Conservation (phyloP, 495 filamentous ascomycete genomes). For the Talaromyces wortmannii region DNA sequence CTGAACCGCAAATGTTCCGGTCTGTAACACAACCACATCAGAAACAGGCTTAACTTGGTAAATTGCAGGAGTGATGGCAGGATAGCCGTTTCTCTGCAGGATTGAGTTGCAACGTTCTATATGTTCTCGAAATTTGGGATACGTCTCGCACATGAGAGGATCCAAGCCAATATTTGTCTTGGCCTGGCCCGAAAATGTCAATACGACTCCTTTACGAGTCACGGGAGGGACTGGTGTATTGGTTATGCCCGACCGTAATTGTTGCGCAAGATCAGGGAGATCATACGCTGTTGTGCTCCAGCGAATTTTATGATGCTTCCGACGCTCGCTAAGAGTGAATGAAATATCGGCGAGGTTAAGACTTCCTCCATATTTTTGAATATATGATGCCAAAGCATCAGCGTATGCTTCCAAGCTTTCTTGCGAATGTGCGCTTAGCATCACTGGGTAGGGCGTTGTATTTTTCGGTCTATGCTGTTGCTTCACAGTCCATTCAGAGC, state of each 20-base stretch:
- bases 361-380: background rate
- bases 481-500: background rate
- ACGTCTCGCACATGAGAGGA: background rate
- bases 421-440: background rate
- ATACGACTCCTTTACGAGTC: background rate
- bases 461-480: background rate
- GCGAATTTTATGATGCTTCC: background rate
- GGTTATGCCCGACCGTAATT: background rate
- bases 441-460: background rate
- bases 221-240: background rate
- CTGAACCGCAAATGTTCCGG: conserved; percentile 26
- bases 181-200: background rate
- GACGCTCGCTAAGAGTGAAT: background rate
- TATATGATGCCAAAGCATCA: background rate
- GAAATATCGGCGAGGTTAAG: background rate
- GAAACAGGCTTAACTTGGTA: conserved; percentile 26
- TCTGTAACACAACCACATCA: conserved; percentile 36
- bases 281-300: background rate
- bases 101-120: conserved; percentile 27
- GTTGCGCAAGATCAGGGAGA: background rate
- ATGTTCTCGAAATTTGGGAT: conserved; percentile 9
- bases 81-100: conserved; percentile 14
- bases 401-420: background rate
- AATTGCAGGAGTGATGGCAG: conserved; percentile 39
- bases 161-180: background rate